These are phyloP conservation scores for Bjerkandera adusta DNA, from an alignment of 1,284 basidiomycete species.

Conservation along the genomic window DNA sequence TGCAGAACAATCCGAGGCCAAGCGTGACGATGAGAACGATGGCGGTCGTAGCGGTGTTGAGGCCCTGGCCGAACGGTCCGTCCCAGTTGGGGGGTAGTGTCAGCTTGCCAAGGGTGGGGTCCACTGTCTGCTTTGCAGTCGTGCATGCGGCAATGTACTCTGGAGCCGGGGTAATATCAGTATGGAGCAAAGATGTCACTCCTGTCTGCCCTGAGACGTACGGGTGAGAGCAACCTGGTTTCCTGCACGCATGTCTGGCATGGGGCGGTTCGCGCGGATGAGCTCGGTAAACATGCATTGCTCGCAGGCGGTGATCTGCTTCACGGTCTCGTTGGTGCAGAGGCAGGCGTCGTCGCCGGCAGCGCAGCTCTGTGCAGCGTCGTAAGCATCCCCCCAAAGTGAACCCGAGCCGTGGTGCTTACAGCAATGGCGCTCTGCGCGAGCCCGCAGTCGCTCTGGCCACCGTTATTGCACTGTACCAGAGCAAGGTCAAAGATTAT, in stretches of 20 bases:
- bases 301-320: conserved; percentile 47
- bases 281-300: conserved; percentile 61
- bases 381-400: neutral
- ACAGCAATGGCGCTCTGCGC: neutral
- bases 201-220: too few relatives aligned
- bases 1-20: too few relatives aligned
- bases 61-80: conserved; percentile 48
- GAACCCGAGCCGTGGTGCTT: neutral
- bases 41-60: conserved; percentile 41
- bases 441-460: neutral
- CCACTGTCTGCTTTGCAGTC: conserved; percentile 6
- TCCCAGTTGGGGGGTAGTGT: conserved; percentile 52
- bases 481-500: neutral
- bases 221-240: conserved; percentile 51
- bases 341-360: conserved; percentile 43
- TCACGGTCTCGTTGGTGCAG: conserved; percentile 42
- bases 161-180: conserved; percentile 2
- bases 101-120: conserved; percentile 37
- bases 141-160: neutral
- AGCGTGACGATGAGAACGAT: conserved; percentile 45
- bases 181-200: neutral
- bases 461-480: neutral
- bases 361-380: neutral
- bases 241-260: conserved; percentile 52
- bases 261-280: conserved; percentile 45